Evolutionary conservation across 345 rosid species (phyloP), one percentile per base, ranked within the genome.

Genomic region (Zanthoxylum bungeanum): DNA sequence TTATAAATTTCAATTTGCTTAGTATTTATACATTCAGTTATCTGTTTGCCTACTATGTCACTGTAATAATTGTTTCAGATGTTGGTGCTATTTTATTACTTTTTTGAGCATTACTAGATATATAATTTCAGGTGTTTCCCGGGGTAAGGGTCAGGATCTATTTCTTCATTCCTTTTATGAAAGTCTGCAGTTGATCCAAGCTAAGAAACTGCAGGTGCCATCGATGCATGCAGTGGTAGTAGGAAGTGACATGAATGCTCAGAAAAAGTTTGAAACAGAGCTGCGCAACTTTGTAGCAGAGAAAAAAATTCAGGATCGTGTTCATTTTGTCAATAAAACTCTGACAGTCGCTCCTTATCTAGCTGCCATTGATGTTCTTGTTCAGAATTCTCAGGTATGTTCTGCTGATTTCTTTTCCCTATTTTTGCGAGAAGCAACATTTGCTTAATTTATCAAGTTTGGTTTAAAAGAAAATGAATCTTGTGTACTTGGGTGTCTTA

Each of bases 121-220:
- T 49, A 50, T 73, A 44, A 63, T 58, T 40, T 71, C 85, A 92
- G 94, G 94, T 73, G 98, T 92, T 77, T 92, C 94, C 16, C 89
- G 94, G 56, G 98, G 98, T 49, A 92, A 92, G 73, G 98, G 96
- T 36, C 98, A 92, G 82, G 91, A 88, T 60, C 85, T 90, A 17
- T 92, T 92, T 71, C 88, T 90, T 22, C 83, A 80, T 69, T 80
- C 94, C 34, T 92, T 90, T 66, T 78, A 82, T 69, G 91, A 88
- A 68, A 85, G 92, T 78, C 80, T 90, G 75, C 76, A 77, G 56
- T 24, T 90, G 71, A 79, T 92, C 80, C 81, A 78, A 79, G 89
- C 73, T 73, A 81, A 81, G 75, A 90, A 83, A 49, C 71, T 79
- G 53, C 60, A 83, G 79, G 85, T 83, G 64, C 89, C 93, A 66